Evolutionary conservation across 768 basidiomycete genomes (phyloP), one percentile per base, ranked within the genome.

Genomic region (Peribolospora kevripleyi): DNA sequence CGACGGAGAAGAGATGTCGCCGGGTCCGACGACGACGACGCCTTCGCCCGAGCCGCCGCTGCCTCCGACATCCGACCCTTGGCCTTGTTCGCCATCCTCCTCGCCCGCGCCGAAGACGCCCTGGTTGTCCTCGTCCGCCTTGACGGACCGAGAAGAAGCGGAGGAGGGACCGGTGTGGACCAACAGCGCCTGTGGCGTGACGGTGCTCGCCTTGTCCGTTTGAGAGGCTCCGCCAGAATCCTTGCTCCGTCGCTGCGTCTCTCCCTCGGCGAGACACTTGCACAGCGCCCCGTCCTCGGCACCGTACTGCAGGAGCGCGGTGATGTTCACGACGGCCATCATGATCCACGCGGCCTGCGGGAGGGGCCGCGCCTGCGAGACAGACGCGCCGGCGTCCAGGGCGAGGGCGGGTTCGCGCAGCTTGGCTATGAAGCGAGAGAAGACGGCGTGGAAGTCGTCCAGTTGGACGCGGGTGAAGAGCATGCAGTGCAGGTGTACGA

Each of bases 401-500:
- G 46, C 56, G 57, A 39, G 53, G 42, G 43, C 59, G 37, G 60
- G 60, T 39, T 57, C 53, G 9, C 47, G 38, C 11, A 63, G 53
- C 8, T 60, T 80, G 66, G 91, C 88, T 53, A 87, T 73, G 65
- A 90, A 83, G 14, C 86, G 80, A 1, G 80, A 81, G 37, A 88
- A 75, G 0, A 80, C 80, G 9, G 79, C 73, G 47, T 75, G 69
- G 64, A 97, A 97, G 65, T 88, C 83, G 66, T 98, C 93, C 38
- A 98, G 77, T 59, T 88, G 76, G 59, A 93, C 86, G 59, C 83
- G 81, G 10, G 93, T 97, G 69, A 95, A 95, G 1, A 98, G 74
- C 87, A 95, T 90, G 38, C 93, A 90, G 57, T 97, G 93, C 0
- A 98, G 71, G 8, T 86, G 76, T 41, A 97, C 77, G 60, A 97